Conservation (phyloP, 73 alveolate species). For the Diophrys appendiculata region DNA sequence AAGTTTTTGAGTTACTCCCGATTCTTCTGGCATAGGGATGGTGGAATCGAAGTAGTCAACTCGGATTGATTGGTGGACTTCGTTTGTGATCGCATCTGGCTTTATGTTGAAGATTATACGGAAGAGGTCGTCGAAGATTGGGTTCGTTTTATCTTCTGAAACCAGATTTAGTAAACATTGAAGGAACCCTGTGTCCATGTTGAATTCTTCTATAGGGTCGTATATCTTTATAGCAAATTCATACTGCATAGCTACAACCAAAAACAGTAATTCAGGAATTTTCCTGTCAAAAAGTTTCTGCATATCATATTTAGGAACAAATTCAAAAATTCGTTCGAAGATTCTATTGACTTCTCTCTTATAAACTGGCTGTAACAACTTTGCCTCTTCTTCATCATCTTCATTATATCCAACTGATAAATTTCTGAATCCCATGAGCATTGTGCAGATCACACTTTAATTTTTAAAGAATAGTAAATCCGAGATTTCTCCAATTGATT, state of each 20-base stretch:
- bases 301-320: neutral
- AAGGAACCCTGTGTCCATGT: constrained; percentile 6
- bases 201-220: neutral
- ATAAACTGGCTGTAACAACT: neutral
- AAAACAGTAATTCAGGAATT: neutral
- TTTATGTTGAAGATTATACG: neutral
- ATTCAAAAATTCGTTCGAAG: neutral
- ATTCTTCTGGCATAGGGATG: neutral
- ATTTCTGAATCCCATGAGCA: constrained; percentile 1
- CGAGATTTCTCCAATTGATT: neutral
- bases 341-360: neutral
- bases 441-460: neutral
- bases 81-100: neutral
- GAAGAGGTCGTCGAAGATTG: constrained; percentile 7
- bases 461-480: neutral
- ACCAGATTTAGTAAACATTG: constrained; percentile 3
- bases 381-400: neutral
- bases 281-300: neutral
- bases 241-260: constrained; percentile 1
- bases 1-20: neutral
- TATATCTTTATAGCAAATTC: neutral
- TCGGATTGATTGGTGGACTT: neutral
- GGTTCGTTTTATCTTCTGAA: neutral
- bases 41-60: neutral
- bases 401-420: neutral